Conservation (phyloP, 164 flowering plant genomes). For the Magnolia officinalis region DNA sequence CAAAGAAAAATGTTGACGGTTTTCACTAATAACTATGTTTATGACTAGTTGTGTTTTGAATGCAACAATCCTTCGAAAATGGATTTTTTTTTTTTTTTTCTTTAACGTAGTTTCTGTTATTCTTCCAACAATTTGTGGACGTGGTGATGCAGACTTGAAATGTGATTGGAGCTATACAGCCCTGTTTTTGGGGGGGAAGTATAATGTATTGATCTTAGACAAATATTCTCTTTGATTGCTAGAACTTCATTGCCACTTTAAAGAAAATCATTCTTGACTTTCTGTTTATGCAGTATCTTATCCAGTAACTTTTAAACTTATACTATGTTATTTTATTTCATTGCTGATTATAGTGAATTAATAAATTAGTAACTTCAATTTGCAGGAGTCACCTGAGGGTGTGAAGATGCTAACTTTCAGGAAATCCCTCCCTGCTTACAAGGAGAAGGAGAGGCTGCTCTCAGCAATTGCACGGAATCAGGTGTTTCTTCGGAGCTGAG, state of each 20-base stretch:
- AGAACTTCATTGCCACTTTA: background rate
- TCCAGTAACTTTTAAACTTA: background rate
- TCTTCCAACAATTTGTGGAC: background rate
- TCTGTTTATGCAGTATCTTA: background rate
- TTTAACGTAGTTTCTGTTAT: background rate
- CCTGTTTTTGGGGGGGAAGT: background rate
- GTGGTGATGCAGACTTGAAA: background rate
- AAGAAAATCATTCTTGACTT: background rate
- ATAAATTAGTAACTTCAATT: background rate
- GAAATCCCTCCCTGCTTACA: constrained; percentile 80
- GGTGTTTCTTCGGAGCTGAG: constrained; percentile 41
- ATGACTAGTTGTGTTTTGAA: background rate
- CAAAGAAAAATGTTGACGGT: no score
- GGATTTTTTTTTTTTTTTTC: no score
- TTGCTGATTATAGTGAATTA: no score
- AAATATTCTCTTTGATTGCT: background rate
- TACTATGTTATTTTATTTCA: no score
- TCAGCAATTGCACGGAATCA: constrained; percentile 93
- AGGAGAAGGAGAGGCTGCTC: constrained; percentile 84
- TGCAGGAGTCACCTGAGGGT: constrained; percentile 95
- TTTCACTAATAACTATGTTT: background rate
- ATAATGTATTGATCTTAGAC: no score
- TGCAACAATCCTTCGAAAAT: no score
- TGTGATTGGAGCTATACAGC: background rate
- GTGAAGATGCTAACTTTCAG: constrained; percentile 71